phyloP scores from a whole-genome alignment of 306 rosid genomes.

The Begonia fuchsioides region DNA sequence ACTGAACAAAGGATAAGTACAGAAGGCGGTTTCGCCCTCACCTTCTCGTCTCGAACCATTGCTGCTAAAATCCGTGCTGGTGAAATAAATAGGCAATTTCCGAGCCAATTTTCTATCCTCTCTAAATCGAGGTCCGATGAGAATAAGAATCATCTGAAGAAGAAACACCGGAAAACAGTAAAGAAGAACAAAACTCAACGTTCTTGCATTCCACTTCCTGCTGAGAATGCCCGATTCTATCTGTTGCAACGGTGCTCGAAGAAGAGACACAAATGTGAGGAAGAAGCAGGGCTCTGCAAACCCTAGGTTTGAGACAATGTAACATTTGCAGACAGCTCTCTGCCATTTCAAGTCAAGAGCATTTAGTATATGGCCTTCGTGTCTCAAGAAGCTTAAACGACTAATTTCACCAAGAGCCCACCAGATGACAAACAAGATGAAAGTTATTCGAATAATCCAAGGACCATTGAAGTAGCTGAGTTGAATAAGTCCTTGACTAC shows the following conservation, averaged over 20 bases:
- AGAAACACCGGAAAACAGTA: constrained; percentile 69
- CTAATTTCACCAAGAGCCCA: constrained; percentile 87
- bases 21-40: constrained; percentile 37
- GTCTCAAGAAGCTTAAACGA: constrained; percentile 59
- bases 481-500: constrained; percentile 41
- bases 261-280: constrained; percentile 80
- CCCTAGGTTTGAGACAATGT: constrained; percentile 85
- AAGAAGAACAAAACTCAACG: constrained; percentile 59
- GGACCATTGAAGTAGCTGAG: constrained; percentile 93
- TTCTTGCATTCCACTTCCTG: constrained; percentile 62
- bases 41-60: constrained; percentile 15
- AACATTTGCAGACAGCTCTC: constrained; percentile 79
- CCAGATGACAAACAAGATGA: constrained; percentile 75
- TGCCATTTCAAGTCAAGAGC: constrained; percentile 59
- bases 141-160: constrained; percentile 68
- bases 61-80: constrained; percentile 23
- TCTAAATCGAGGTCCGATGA: constrained; percentile 48
- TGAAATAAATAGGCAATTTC: constrained; percentile 51
- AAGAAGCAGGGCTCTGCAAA: constrained; percentile 98
- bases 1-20: constrained; percentile 92
- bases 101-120: constrained; percentile 21
- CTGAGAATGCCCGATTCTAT: constrained; percentile 73
- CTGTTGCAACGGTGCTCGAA: constrained; percentile 75
- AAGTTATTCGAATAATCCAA: constrained; percentile 77
- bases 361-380: constrained; percentile 19